Conservation (phyloP, 148 eudicot species). For the Camellia japonica region DNA sequence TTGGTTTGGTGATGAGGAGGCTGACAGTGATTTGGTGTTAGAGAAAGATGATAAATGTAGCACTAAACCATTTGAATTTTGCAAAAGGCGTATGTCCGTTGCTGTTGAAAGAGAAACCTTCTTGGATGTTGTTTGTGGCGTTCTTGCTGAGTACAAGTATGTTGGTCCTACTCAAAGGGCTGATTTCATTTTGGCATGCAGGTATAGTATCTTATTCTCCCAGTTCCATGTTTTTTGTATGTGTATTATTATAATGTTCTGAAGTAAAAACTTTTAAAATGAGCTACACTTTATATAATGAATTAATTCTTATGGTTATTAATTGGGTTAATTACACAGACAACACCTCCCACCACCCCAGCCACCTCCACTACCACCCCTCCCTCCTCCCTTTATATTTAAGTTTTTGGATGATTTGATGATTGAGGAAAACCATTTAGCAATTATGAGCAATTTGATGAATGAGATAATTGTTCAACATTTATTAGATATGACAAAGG, state of each 20-base stretch:
- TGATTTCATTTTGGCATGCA: constrained; percentile 92
- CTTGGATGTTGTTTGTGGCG: constrained; percentile 81
- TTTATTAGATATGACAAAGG: too few species aligned
- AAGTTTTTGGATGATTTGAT: too few species aligned
- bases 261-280: neutral
- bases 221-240: neutral
- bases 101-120: constrained; percentile 64
- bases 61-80: constrained; percentile 63
- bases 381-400: too few species aligned
- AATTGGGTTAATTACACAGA: neutral
- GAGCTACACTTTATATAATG: neutral
- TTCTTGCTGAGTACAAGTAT: constrained; percentile 87
- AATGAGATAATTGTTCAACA: too few species aligned
- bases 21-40: constrained; percentile 9
- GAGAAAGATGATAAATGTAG: constrained; percentile 41
- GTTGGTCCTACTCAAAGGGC: constrained; percentile 86
- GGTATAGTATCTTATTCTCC: constrained; percentile 35
- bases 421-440: too few species aligned
- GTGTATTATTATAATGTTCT: neutral
- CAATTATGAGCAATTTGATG: too few species aligned
- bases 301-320: neutral
- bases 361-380: too few species aligned
- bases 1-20: too few species aligned
- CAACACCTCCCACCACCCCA: too few species aligned
- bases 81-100: constrained; percentile 79